Base-by-base conservation (phyloP, 1,139 yeast genomes). In the Blastobotrys niveus region DNA sequence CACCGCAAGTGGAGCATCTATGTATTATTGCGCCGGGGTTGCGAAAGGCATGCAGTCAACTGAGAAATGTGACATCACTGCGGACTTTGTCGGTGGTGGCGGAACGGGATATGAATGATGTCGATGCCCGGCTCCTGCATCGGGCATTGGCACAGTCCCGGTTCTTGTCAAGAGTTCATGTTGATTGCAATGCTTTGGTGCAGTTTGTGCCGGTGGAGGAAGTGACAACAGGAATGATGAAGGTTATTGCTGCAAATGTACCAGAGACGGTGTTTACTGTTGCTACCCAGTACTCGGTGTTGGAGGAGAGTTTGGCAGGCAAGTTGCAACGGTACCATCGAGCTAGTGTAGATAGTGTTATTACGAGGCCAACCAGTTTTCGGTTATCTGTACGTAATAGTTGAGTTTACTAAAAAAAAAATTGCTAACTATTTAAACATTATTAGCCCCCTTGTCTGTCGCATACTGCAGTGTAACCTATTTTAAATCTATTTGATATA, bases 211-310 rank as follows among this genome's bases (percentile, higher is more conserved):
- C 38, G 5, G 38, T 34, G n/a, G 38, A 34, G 5, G 6, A 8
- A 9, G n/a, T 34, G 10, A 5, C 38, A 22, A 5, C 5, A 7
- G 38, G 18, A 15, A 34, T 34, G 38, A 19, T 18, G n/a, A 24
- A 5, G 7, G 5, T 34, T 9, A 22, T 22, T 17, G 5, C 5
- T 4, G 15, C 14, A 15, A 3, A 20, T 15, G 27, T 34, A n/a
- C 38, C 38, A 21, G 38, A 34, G 18, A 15, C 26, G 24, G 38
- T 34, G 24, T 34, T 34, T 26, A 34, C 26, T 6, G 27, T 34
- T 7, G 38, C 38, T 7, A 34, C 38, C 2, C 18, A 34, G 5
- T 34, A 34, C 26, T 5, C 8, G 6, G 17, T 15, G 3, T 6
- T 34, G 26, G 38, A 34, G 9, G 12, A 20, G 5, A 3, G 5